Evolutionary conservation across 176 grass and related monocot genomes (phyloP).

Genomic region (Avena atlantica): DNA sequence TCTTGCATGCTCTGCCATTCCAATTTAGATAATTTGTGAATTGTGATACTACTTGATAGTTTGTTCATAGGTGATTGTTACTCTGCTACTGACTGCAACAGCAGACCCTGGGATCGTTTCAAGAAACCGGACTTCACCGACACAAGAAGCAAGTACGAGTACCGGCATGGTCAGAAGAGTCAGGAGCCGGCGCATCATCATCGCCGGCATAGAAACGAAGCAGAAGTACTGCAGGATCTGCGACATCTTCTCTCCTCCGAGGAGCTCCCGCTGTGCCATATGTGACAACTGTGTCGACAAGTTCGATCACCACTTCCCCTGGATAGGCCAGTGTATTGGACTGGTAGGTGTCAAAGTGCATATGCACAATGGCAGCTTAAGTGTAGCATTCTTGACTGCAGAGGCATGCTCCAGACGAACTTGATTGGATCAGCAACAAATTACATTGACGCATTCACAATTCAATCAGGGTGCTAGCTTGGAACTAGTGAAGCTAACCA

Average conservation of each 20-base stretch:
- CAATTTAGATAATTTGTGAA: too few relatives aligned
- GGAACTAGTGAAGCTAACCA: too few relatives aligned
- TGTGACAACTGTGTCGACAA: constrained; percentile 74
- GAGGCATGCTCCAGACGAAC: constrained; percentile 16
- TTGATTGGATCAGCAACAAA: too few relatives aligned
- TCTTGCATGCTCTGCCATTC: too few relatives aligned
- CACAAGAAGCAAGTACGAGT: constrained; percentile 1
- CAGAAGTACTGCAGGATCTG: constrained; percentile 65
- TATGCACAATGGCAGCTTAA: not conserved
- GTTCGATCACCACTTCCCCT: constrained; percentile 78
- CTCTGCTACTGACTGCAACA: constrained; percentile 53
- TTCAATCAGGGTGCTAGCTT: too few relatives aligned
- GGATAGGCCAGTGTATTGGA: constrained; percentile 69
- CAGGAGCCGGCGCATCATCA: constrained; percentile 13
- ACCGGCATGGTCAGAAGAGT: not conserved
- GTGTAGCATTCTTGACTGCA: too few relatives aligned
- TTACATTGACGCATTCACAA: too few relatives aligned
- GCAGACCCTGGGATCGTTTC: constrained; percentile 66
- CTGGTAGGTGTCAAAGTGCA: constrained; percentile 43
- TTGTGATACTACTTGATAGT: too few relatives aligned
- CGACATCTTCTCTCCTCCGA: constrained; percentile 52
- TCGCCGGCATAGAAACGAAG: constrained; percentile 46
- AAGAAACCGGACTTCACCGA: constrained; percentile 29
- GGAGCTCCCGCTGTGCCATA: constrained; percentile 64
- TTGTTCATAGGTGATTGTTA: constrained; percentile 42